Conservation (phyloP, 2,329 filamentous ascomycete genomes). For the Didymella keratinophila region DNA sequence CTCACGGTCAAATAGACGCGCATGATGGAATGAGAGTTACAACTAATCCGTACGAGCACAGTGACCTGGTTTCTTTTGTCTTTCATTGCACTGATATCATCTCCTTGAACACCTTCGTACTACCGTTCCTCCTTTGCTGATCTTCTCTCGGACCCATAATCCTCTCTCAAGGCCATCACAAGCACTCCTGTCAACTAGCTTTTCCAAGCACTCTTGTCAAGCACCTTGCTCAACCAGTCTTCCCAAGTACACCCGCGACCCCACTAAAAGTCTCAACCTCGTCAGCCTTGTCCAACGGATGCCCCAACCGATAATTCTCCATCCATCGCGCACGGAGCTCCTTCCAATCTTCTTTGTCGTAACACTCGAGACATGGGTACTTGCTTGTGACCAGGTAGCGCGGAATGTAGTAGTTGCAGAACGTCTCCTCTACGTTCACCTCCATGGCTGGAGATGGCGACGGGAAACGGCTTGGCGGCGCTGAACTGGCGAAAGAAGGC, state of each 20-base stretch:
- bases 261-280: slow-evolving; percentile 34
- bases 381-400: slow-evolving; percentile 22
- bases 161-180: no score
- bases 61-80: background rate
- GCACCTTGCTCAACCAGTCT: background rate
- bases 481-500: slow-evolving; percentile 9
- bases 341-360: slow-evolving; percentile 29
- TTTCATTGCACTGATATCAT: background rate
- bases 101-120: background rate
- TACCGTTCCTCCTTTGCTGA: background rate
- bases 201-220: background rate
- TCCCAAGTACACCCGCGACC: background rate
- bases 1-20: background rate
- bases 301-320: slow-evolving; percentile 27
- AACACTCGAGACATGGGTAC: slow-evolving; percentile 40
- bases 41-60: background rate
- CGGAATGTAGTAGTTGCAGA: slow-evolving; percentile 35
- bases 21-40: background rate
- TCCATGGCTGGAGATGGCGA: background rate
- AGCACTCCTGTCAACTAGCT: background rate
- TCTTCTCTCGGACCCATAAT: no score
- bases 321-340: slow-evolving; percentile 24
- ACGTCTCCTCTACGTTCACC: slow-evolving; percentile 17
- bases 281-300: slow-evolving; percentile 27
- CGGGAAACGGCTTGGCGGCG: background rate